Evolutionary conservation across 1,284 basidiomycete species (phyloP), one percentile per base, ranked within the genome.

Genomic region (Heterobasidion parviporum): DNA sequence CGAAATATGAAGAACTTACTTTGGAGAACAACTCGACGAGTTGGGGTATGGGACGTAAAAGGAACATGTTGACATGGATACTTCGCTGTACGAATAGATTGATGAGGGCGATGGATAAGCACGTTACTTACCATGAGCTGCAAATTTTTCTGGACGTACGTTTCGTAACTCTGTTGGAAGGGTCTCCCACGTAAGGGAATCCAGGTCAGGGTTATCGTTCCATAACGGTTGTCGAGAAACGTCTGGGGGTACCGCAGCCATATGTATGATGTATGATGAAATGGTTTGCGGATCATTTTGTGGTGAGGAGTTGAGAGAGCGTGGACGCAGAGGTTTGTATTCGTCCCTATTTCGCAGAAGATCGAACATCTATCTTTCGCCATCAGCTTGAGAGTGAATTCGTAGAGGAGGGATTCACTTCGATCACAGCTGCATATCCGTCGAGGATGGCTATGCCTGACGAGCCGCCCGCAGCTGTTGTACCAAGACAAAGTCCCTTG

Each of bases 371-470:
- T 86, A 54, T 7, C 53, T 34, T 44, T 32, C 32, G 49, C 53
- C n/a, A 47, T 38, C 53, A 43, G 36, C 32, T 44, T 36, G n/a
- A 47, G 44, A 2, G 48, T 38, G 38, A 10, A 14, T 10, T 43
- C 36, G n/a, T n/a, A 16, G 54, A 10, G 26, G 56, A 44, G 41
- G 33, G 15, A 41, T 32, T 32, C 61, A 88, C 87, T 76, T 90
- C 87, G 18, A 90, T 68, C 15, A 80, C 82, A 18, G 87, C 82
- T 14, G 86, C 83, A 15, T 88, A 68, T 1, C 83, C 87, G 56
- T 90, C 87, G 5, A 90, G 67, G 3, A 82, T 82, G 26, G 85
- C 83, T 77, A 87, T 77, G 1, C 86, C 86, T 53, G 70, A 51
- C n/a, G 69, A 50, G 1, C 72, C 77, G 20, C 77, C 78, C 2